Base-by-base conservation (phyloP, 2,329 filamentous ascomycete species). In the Parasarocladium wereldwijsianum region DNA sequence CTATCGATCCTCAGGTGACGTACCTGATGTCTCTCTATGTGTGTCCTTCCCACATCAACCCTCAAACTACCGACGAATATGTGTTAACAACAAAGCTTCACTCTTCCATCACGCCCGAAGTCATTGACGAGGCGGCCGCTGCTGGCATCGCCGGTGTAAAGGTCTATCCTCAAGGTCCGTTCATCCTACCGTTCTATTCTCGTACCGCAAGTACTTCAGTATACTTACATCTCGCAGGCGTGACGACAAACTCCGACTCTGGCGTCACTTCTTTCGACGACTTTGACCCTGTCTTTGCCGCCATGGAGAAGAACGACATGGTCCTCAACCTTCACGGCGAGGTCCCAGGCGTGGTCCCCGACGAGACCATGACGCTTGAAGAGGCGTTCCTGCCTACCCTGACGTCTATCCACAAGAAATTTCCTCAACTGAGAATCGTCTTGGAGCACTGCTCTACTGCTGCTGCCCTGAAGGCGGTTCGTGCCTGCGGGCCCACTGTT, bases 241-340 rank as follows among this genome's bases (percentile, higher is more conserved):
- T 70, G 3, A 78, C 72, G 2, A 78, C 73, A 27, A 77, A 77
- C 52, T 76, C 70, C 14, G 63, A 68, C 27, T 70, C 68, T 16
- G 82, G 81, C 9, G 79, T 86, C 15, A 58, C 78, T 11, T 68
- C 72, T 33, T 71, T 82, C 44, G 70, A 74, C 36, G 56, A 64
- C 18, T 87, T 83, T 55, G 79, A 80, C 47, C 70, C 73, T 6
- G 80, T 87, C 10, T 93, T 96, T 47, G 69, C 66, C n/a, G 80
- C 82, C 39, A 94, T 96, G 86, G 79, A 93, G 49, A 59, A 75
- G 35, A 71, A 85, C 40, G 74, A 76, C 40, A 62, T 93, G 48
- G 68, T 92, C n/a, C 65, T 92, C 24, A 94, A 94, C 56, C 62
- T 96, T n/a, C 86, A 96, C 50, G 87, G 86, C 40, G 87, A 94